These are phyloP conservation scores for Wickerhamiella siamensis DNA, from an alignment of 805 yeast genomes.

Conservation along the genomic window DNA sequence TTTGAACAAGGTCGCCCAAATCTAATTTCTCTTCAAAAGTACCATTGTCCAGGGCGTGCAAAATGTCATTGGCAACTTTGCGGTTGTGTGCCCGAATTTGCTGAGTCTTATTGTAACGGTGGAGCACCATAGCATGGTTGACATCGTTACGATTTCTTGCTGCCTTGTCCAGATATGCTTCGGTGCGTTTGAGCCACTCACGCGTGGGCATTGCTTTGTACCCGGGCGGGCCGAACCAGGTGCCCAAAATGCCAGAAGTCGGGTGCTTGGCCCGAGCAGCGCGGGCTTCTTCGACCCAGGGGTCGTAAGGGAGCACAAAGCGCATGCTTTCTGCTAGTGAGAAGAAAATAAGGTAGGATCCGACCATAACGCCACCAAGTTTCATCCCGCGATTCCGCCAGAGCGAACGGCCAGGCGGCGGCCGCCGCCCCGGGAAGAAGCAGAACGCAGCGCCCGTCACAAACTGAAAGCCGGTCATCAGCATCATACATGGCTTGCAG, in stretches of 20 bases:
- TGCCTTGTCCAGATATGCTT: constrained; percentile 13
- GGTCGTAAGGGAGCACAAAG: constrained; percentile 35
- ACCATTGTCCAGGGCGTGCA: constrained; percentile 1
- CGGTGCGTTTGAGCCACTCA: constrained; percentile 21
- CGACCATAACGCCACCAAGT: constrained; percentile 27
- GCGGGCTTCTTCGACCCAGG: constrained; percentile 59
- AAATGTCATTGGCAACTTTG: constrained; percentile 4
- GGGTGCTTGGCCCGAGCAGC: constrained; percentile 31
- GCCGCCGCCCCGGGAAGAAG: constrained; percentile 13
- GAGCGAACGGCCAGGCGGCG: constrained; percentile 9
- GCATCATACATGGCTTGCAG: constrained; percentile 38
- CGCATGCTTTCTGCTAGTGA: constrained; percentile 45
- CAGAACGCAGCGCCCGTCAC: constrained; percentile 31
- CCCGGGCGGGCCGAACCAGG: constrained; percentile 58
- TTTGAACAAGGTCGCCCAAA: background rate
- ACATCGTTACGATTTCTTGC: constrained; percentile 6
- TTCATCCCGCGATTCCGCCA: constrained; percentile 24
- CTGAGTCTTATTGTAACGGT: background rate
- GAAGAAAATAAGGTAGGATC: constrained; percentile 36
- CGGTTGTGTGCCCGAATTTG: constrained; percentile 1
- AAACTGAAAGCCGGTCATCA: constrained; percentile 40
- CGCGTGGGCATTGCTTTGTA: constrained; percentile 34
- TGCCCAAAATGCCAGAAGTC: constrained; percentile 15
- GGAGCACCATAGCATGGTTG: background rate
- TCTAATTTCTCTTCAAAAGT: constrained; percentile 1